Percentiles rank a stretch among this genome's conserved stretches.
Conservation (phyloP, 1,139 yeast genomes). For the Saccharomycopsis hybrid region DNA sequence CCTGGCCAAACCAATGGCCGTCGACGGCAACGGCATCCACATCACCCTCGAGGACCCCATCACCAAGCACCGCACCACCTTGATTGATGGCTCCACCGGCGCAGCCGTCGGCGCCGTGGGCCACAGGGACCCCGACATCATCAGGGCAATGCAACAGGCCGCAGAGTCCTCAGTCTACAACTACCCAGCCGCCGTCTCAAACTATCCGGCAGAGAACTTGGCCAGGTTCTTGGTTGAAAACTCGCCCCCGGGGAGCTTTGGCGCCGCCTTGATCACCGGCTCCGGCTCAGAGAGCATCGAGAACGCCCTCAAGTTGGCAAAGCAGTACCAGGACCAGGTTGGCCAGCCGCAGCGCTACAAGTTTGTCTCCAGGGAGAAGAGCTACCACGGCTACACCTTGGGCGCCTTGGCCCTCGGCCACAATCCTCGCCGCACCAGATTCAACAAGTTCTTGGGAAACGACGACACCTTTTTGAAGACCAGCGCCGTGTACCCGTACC, state of each 20-base stretch:
- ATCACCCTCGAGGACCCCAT: constrained; percentile 43
- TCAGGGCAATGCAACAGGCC: constrained; percentile 42
- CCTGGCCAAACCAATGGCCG: constrained; percentile 37
- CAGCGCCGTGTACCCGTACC: constrained; percentile 32
- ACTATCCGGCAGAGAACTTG: constrained; percentile 43
- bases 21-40: constrained; percentile 43
- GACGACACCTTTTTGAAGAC: constrained; percentile 29
- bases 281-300: constrained; percentile 62
- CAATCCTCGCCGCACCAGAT: constrained; percentile 27
- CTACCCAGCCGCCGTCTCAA: constrained; percentile 39
- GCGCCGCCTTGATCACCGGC: constrained; percentile 48
- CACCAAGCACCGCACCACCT: constrained; percentile 35
- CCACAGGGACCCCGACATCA: constrained; percentile 49
- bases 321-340: constrained; percentile 49
- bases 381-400: constrained; percentile 55
- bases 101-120: constrained; percentile 62
- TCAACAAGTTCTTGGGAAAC: constrained; percentile 24
- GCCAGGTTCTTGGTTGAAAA: constrained; percentile 46
- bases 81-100: constrained; percentile 55
- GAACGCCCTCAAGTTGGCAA: constrained; percentile 48
- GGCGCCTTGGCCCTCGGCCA: constrained; percentile 48
- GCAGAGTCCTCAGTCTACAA: constrained; percentile 41
- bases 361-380: constrained; percentile 45
- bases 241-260: constrained; percentile 49
- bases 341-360: constrained; percentile 44